Base-by-base conservation (phyloP, 2,329 filamentous ascomycete species). In the Cordyceps fumosorosea region DNA sequence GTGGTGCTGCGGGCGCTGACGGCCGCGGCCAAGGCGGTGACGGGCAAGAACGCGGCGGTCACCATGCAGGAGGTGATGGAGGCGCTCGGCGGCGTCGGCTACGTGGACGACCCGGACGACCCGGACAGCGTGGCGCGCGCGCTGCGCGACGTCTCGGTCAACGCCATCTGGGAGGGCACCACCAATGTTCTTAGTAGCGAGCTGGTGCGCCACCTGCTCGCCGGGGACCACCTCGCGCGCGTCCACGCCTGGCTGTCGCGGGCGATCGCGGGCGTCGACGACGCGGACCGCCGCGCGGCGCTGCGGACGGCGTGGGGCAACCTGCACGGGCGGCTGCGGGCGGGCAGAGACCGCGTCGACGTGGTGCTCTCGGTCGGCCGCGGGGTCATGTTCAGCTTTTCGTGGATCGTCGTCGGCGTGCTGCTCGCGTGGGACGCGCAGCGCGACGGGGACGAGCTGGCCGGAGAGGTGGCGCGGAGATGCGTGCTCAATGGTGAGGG, bases 171-270 rank as follows among this genome's bases (percentile, higher is more conserved):
- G 64, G 64, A 65, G 64, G 64, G 64, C 11, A 65, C 64, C 5
- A 65, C 64, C 1, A 65, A 65, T 24, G 64, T 65, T 5, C 64
- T 65, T 10, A 64, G 62, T 51, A 65, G 64, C 20, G 64, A 65
- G 51, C 53, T 65, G 12, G 62, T 64, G 8, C 62, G 64, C 6
- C 56, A 64, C 20, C n/a, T 64, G 12, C 60, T 62, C 10, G 60
- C 56, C 22, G 20, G 51, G 3, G 50, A 64, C 26, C 60, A 63
- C 37, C 40, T 62, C 14, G 55, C 63, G 12, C 20, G 53, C 2
- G 14, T 64, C 18, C 20, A 52, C 14, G 26, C 16, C 16, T 63
- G 60, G 63, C 42, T 63, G 34, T 45, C 54, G 18, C 29, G 32
- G 12, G 37, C 60, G 5, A 56, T 62, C 18, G 50, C 42, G 4